Conservation (phyloP, 2,329 filamentous ascomycete genomes). For the Fusarium papillatum region DNA sequence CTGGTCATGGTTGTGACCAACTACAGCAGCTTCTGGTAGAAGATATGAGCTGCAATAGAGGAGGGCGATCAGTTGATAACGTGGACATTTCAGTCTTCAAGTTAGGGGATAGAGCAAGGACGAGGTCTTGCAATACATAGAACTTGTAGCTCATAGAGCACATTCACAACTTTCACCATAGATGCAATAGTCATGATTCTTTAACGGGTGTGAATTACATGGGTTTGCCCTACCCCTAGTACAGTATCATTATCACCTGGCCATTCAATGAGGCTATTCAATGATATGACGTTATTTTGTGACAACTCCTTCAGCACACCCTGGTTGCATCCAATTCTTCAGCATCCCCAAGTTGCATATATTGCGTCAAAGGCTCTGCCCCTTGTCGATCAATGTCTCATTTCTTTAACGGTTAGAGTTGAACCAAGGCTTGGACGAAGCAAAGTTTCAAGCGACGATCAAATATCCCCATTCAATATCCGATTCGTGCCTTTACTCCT, state of each 20-base stretch:
- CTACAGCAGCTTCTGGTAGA: background rate
- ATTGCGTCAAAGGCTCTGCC: background rate
- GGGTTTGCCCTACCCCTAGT: background rate
- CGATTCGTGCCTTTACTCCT: background rate
- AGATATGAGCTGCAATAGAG: background rate
- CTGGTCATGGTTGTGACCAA: background rate
- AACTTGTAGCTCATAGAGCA: background rate
- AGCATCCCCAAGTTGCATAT: background rate
- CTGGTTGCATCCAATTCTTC: background rate
- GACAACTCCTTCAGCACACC: background rate
- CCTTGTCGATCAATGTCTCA: background rate
- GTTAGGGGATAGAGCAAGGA: background rate
- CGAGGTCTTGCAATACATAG: background rate
- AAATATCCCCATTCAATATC: conserved; percentile 15
- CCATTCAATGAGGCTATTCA: background rate
- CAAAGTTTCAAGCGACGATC: conserved; percentile 7
- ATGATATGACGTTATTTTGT: background rate
- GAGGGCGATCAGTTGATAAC: background rate
- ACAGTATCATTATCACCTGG: background rate
- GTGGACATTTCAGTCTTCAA: background rate
- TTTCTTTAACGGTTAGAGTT: background rate
- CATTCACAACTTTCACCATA: background rate
- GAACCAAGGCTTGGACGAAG: background rate
- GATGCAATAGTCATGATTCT: background rate
- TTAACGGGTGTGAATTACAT: background rate